phyloP scores from a whole-genome alignment of 202 grass and related monocot species.

The Eragrostis tef region DNA sequence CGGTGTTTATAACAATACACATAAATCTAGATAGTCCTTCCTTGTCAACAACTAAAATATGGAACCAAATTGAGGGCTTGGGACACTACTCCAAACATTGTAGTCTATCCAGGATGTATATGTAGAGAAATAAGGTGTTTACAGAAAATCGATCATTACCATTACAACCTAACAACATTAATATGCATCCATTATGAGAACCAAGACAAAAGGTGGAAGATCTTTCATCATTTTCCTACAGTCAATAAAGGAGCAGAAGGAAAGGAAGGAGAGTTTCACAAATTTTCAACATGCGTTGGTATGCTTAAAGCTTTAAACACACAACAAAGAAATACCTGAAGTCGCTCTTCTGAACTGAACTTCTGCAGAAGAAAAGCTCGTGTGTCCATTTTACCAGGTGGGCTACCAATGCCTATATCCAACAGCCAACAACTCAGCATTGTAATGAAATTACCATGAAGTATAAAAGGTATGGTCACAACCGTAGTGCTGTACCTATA shows the following conservation, averaged over 20 bases:
- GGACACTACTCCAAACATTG: slow-evolving; percentile 6
- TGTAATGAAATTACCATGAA: slow-evolving; percentile 2
- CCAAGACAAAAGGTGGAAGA: slow-evolving; percentile 33
- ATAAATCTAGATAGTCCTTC: too few species aligned
- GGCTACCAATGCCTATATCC: slow-evolving; percentile 89
- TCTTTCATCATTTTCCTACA: slow-evolving; percentile 2
- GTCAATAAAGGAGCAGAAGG: not conserved
- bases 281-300: not conserved
- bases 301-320: slow-evolving; percentile 38
- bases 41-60: too few species aligned
- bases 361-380: slow-evolving; percentile 92
- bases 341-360: slow-evolving; percentile 77
- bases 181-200: slow-evolving; percentile 30
- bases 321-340: slow-evolving; percentile 65
- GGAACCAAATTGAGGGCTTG: not conserved
- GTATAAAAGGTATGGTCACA: slow-evolving; percentile 43
- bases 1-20: slow-evolving; percentile 9
- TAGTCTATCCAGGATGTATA: slow-evolving; percentile 13
- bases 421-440: slow-evolving; percentile 40
- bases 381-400: slow-evolving; percentile 82
- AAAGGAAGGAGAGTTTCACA: slow-evolving; percentile 24
- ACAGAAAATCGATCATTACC: not conserved
- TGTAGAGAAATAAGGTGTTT: slow-evolving; percentile 44
- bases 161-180: slow-evolving; percentile 28
- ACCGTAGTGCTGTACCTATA: slow-evolving; percentile 67